These are phyloP conservation scores for Clitoria ternatea DNA, from an alignment of 306 rosid genomes.

Conservation along the genomic window DNA sequence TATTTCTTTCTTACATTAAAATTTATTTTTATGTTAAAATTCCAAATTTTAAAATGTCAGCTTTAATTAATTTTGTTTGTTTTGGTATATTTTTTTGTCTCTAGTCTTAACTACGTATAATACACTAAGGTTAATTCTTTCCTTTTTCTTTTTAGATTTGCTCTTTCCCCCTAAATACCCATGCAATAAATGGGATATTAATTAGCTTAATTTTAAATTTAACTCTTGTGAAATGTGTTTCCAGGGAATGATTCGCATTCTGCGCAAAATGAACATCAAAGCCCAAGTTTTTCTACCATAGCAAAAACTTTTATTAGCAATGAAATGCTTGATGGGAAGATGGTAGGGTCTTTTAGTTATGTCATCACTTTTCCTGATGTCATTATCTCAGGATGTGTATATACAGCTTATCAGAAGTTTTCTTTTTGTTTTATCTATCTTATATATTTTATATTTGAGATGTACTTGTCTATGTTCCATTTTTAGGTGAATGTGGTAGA, in stretches of 20 bases:
- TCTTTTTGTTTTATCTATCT: not conserved
- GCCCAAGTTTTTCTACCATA: constrained; percentile 31
- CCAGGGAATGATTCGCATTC: constrained; percentile 53
- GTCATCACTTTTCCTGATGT: not conserved
- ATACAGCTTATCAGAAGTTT: not conserved
- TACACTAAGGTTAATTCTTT: not conserved
- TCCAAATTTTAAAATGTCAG: not conserved
- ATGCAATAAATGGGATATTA: not conserved
- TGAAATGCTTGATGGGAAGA: constrained; percentile 70
- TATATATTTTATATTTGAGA: constrained; percentile 10
- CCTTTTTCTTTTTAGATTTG: not conserved
- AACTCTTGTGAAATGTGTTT: constrained; percentile 15
- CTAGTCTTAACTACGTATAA: not conserved
- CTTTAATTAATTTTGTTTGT: not conserved
- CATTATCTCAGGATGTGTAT: not conserved
- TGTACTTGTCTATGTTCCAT: not conserved
- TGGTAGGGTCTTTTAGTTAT: constrained; percentile 45
- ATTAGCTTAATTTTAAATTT: not conserved
- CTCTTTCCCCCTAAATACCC: too few relatives aligned
- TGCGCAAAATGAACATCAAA: constrained; percentile 42
- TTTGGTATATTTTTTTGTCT: not conserved
- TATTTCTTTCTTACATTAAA: not conserved
- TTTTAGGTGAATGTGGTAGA: constrained; percentile 74
- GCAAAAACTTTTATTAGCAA: constrained; percentile 63
- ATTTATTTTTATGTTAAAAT: not conserved